Conservation (phyloP, 768 basidiomycete genomes). For the Pleurotus platypus region DNA sequence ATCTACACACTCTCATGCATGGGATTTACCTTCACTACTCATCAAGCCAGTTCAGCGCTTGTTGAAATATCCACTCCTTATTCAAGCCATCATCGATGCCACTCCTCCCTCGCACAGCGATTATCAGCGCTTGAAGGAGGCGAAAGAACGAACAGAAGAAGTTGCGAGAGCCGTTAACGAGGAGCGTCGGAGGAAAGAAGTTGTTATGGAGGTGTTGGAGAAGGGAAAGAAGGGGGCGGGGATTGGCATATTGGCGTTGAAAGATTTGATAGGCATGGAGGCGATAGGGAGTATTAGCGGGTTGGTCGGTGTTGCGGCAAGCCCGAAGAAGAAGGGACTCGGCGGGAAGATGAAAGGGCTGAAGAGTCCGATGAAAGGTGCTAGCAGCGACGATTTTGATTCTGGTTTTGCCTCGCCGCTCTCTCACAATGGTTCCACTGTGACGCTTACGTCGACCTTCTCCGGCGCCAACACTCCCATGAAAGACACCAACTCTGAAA, state of each 20-base stretch:
- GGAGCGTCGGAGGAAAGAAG: slow-evolving; percentile 69
- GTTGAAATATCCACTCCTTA: slow-evolving; percentile 89
- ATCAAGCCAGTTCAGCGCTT: slow-evolving; percentile 98
- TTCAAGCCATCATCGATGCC: slow-evolving; percentile 71
- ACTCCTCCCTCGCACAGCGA: slow-evolving; percentile 70
- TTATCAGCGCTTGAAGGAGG: slow-evolving; percentile 50
- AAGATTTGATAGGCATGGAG: slow-evolving; percentile 3
- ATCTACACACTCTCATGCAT: slow-evolving; percentile 75
- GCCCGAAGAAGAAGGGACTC: slow-evolving; percentile 27
- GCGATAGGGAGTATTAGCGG: slow-evolving; percentile 14
- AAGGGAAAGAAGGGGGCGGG: slow-evolving; percentile 36
- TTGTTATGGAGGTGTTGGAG: slow-evolving; percentile 70
- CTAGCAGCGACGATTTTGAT: slow-evolving; percentile 15
- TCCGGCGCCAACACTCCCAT: slow-evolving; percentile 15
- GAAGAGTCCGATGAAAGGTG: slow-evolving; percentile 25
- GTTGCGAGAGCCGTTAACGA: slow-evolving; percentile 79
- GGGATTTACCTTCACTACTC: slow-evolving; percentile 90
- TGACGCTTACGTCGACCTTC: not conserved
- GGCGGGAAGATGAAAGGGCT: slow-evolving; percentile 55
- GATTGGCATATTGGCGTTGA: slow-evolving; percentile 9
- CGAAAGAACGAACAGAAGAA: slow-evolving; percentile 62
- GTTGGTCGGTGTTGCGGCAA: slow-evolving; percentile 15
- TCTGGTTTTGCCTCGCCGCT: not conserved
- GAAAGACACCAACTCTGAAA: slow-evolving; percentile 32
- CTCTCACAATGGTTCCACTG: not conserved